Evolutionary conservation across 2,329 filamentous ascomycete species (phyloP), one percentile per base, ranked within the genome.

Genomic region (Aspergillus quadricinctus): DNA sequence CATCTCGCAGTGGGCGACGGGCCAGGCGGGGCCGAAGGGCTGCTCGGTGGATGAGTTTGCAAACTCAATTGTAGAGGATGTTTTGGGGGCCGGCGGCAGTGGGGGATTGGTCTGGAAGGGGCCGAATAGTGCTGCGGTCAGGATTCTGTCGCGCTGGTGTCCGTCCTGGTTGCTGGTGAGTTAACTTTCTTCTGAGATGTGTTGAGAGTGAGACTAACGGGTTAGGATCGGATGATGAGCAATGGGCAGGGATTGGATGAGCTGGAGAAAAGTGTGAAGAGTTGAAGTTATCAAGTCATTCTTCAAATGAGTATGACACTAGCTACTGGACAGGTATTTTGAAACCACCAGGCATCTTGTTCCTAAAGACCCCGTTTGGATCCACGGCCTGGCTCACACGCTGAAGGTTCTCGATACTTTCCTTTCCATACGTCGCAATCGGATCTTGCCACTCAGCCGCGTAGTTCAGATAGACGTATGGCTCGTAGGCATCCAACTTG

Each of bases 401-500:
- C 31, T 46, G 45, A 23, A 67, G 28, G 25, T 50, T 31, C 21
- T 48, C 19, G 27, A 63, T 52, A 28, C 48, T 64, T 28, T 57
- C 54, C 3, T 27, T 6, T 3, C 63, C 62, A 50, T 67, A 68
- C n/a, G 52, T 59, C 3, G 50, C 48, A 25, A 68, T 58, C 1
- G 57, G 58, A 40, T 62, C 58, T 52, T 68, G 64, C 46, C 48
- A 61, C 5, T n/a, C 21, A 7, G 25, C 50, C 11, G 54, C 54
- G 37, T 59, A 56, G 43, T 53, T 53, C 29, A 53, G 23, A 27
- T 35, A 53, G 4, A 23, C 10, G 43, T 48, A 53, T 61, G 54
- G 27, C 19, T 52, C 43, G 37, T 56, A 46, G 10, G 25, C 50
- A 19, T 27, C 31, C 37, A 53, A 11, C 10, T 28, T 17, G 21